Base-by-base conservation (phyloP, 176 grass and related monocot species). In the Rhynchospora pubera region DNA sequence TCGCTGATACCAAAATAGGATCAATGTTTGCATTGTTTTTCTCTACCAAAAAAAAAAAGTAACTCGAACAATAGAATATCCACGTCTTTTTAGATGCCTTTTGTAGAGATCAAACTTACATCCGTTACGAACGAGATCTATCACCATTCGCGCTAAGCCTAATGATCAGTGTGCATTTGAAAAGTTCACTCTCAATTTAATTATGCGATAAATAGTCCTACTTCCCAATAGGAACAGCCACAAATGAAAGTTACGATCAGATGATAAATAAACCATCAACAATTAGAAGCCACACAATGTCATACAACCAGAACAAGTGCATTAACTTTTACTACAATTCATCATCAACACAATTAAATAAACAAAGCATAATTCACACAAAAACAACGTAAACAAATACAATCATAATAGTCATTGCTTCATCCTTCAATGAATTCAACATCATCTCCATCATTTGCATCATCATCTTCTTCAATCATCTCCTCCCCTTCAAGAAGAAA, bases 401-500 rank as follows among this genome's bases (percentile, higher is more conserved):
- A 79, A 80, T 51, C 55, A 66, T 81, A 16, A 77, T 7, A 71
- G 71, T 79, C 58, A 68, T 68, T 64, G 72, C 61, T 65, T 95
- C 62, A 95, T 79, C 65, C 86, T 68, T 84, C 80, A 5, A 81
- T 67, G 12, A 74, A 53, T 60, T 87, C 87, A 57, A 80, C 84
- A 0, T 85, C 82, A 24, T 87, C 85, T 64, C 82, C 53, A 5
- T 69, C 43, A 50, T 85, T 85, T 13, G 68, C 83, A 19, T 88
- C 89, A 19, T 58, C 46, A 61, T 84, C 4, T 1, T 9, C 81
- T 45, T 44, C 50, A 56, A 52, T 83, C 24, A 65, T 53, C n/a
- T 68, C 24, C 43, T 84, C 87, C 15, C 53, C 77, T 85, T 71
- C 88, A 61, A 95, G 73, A 77, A 93, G 87, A 92, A 90, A 95